Conservation (phyloP, 75 land plant genomes). For the Cryptomeria japonica region DNA sequence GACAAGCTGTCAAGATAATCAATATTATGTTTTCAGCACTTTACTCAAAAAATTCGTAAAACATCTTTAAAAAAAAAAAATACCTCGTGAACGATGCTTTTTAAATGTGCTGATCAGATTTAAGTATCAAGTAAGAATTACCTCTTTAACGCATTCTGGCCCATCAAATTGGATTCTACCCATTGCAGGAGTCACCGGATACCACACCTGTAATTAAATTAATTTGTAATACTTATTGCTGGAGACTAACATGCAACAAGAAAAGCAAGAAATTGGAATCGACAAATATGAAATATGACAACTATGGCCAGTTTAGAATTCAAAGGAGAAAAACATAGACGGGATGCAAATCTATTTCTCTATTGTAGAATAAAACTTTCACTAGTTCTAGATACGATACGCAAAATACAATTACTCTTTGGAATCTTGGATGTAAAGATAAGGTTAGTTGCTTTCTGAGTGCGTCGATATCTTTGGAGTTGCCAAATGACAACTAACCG, state of each 20-base stretch:
- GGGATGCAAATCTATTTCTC: not conserved
- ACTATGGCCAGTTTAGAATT: not conserved
- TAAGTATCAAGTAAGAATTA: slow-evolving; percentile 14
- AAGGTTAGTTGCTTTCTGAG: not conserved
- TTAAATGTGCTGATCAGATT: not conserved
- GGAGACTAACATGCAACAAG: not conserved
- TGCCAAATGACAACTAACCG: not conserved
- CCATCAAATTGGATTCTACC: slow-evolving; percentile 79
- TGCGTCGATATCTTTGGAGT: not conserved
- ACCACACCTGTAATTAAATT: slow-evolving; percentile 47
- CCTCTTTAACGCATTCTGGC: slow-evolving; percentile 94
- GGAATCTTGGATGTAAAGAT: not conserved
- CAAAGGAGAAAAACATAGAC: not conserved
- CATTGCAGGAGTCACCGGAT: slow-evolving; percentile 67
- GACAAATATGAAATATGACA: not conserved
- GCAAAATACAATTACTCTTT: not conserved
- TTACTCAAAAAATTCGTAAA: not conserved
- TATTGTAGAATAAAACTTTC: not conserved
- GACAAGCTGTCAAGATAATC: slow-evolving; percentile 26
- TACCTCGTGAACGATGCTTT: not conserved
- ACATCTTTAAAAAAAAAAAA: not conserved
- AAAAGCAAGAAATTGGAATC: not conserved
- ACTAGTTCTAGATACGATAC: not conserved
- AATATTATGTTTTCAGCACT: not conserved
- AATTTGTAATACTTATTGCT: not conserved